Evolutionary conservation across 1,284 basidiomycete species (phyloP).

Genomic region (Amylostereum chailletii): DNA sequence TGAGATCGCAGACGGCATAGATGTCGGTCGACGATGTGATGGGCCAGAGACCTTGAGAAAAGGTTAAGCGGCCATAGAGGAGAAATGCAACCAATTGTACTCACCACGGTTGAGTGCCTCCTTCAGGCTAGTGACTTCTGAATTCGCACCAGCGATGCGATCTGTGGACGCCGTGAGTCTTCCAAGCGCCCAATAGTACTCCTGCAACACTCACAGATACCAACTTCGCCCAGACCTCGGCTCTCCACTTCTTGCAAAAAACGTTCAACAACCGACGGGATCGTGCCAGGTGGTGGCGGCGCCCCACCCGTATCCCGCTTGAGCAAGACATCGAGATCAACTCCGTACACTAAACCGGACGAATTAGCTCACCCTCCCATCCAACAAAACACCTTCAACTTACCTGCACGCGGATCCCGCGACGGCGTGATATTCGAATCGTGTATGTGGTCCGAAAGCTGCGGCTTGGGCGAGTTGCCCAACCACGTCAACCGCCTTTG

Average conservation of each 20-base stretch:
- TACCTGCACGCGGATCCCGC: slow-evolving; percentile 57
- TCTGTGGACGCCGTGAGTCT: slow-evolving; percentile 30
- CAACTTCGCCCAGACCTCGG: slow-evolving; percentile 70
- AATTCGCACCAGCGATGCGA: slow-evolving; percentile 73
- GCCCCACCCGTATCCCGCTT: slow-evolving; percentile 48
- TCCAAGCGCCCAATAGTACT: background rate
- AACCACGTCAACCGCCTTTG: slow-evolving; percentile 76
- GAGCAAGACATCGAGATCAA: slow-evolving; percentile 61
- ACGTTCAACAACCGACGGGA: slow-evolving; percentile 58
- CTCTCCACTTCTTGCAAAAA: slow-evolving; percentile 64
- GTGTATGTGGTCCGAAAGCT: slow-evolving; percentile 63
- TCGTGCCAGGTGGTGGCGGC: slow-evolving; percentile 41
- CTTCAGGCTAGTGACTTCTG: slow-evolving; percentile 57
- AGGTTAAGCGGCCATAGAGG: background rate
- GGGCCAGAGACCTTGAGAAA: slow-evolving; percentile 43
- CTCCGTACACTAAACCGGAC: slow-evolving; percentile 57
- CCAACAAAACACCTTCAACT: slow-evolving; percentile 14
- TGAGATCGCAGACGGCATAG: slow-evolving; percentile 70
- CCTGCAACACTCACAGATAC: slow-evolving; percentile 59
- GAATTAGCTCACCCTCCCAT: slow-evolving; percentile 1
- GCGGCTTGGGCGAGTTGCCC: slow-evolving; percentile 60
- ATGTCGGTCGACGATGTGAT: slow-evolving; percentile 57
- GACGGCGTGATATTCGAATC: slow-evolving; percentile 32
- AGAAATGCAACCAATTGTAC: slow-evolving; percentile 3
- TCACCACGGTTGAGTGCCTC: slow-evolving; percentile 67